phyloP scores from a whole-genome alignment of 345 rosid species.

The Syzygium jambos region DNA sequence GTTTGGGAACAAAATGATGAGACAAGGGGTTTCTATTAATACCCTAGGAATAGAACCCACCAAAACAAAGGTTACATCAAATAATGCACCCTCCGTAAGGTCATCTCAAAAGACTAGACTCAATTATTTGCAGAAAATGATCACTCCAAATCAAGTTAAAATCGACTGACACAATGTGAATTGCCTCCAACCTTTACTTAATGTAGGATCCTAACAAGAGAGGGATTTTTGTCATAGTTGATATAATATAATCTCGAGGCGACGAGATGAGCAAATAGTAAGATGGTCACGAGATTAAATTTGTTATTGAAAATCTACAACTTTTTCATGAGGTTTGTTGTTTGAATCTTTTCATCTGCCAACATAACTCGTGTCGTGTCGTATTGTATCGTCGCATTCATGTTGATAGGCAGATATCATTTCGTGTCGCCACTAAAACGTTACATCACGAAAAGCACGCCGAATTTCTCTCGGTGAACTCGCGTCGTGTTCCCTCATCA shows the following conservation, averaged over 20 bases:
- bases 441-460: neutral
- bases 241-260: neutral
- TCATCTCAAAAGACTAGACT: neutral
- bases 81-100: neutral
- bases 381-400: fast-evolving
- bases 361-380: fast-evolving
- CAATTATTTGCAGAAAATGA: neutral
- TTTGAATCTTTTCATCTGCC: fast-evolving
- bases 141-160: neutral
- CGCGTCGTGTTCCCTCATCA: neutral
- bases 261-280: neutral
- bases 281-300: neutral
- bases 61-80: neutral
- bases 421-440: neutral
- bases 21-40: neutral
- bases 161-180: neutral
- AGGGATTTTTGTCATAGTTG: neutral
- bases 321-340: neutral
- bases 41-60: neutral
- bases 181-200: neutral
- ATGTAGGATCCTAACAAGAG: neutral
- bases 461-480: neutral
- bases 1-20: neutral
- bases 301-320: fast-evolving
- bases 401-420: neutral